Evolutionary conservation across 495 filamentous ascomycete species (phyloP), one percentile per base, ranked within the genome.

Genomic region (Acidiella bohemica): DNA sequence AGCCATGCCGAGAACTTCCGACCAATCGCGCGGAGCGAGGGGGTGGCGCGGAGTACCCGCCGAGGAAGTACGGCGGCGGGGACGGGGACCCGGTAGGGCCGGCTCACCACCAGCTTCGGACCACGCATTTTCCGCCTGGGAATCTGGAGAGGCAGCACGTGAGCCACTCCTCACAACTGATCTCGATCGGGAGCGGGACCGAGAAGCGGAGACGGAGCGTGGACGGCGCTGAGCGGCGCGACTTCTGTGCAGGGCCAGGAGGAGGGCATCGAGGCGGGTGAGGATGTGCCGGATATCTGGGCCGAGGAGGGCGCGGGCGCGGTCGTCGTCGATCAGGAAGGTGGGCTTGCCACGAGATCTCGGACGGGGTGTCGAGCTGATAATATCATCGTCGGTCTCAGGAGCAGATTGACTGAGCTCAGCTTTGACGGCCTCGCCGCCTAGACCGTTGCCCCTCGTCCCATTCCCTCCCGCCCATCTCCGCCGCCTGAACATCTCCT

Each of bases 1-100:
- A 16, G 85, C 85, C 0, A 82, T 60, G 7, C 80, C 80, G 22
- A 92, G 56, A 1, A 90, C 69, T 39, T 87, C 80, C 30, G 77
- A 77, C 85, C 85, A 93, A 56, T 88, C 80, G 2, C 81, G 72
- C 4, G 75, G 59, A 3, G 60, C 67, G 46, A 47, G 27, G 50
- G 29, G 21, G 21, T 36, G 34, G 14, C 32, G 18, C 16, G 32
- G n/a, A n/a, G n/a, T n/a, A n/a, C n/a, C n/a, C n/a, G n/a, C n/a
- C n/a, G n/a, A n/a, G n/a, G n/a, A n/a, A n/a, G n/a, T n/a, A n/a
- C n/a, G n/a, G n/a, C n/a, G n/a, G n/a, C n/a, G n/a, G n/a, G n/a
- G n/a, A n/a, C n/a, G n/a, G n/a, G n/a, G n/a, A n/a, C n/a, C n/a
- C n/a, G n/a, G n/a, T n/a, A n/a, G n/a, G n/a, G n/a, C n/a, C n/a